Percentiles rank a stretch among this genome's conserved stretches.
These are phyloP conservation scores for Trichothecium sympodiale DNA, from an alignment of 2,329 filamentous ascomycete species.

Conservation along the genomic window DNA sequence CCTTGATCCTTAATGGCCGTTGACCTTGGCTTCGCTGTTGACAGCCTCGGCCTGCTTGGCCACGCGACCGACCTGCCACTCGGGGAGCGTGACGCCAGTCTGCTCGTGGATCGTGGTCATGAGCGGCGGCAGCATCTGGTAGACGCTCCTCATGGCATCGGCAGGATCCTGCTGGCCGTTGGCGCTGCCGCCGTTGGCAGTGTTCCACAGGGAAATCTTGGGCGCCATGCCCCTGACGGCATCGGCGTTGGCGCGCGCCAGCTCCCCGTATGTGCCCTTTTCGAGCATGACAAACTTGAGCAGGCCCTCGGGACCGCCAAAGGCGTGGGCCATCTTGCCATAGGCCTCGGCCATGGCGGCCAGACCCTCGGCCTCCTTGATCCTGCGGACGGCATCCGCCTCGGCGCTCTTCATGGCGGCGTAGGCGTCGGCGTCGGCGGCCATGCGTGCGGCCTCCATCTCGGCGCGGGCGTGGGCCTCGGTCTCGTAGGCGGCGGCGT, in stretches of 20 bases:
- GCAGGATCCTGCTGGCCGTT: slow-evolving; percentile 41
- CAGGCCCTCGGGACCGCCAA: slow-evolving; percentile 68
- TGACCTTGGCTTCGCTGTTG: slow-evolving; percentile 8
- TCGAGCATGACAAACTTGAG: slow-evolving; percentile 84
- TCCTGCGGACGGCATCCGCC: slow-evolving; percentile 45
- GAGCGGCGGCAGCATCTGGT: slow-evolving; percentile 74
- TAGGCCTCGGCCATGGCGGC: slow-evolving; percentile 74
- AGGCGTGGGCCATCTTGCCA: slow-evolving; percentile 54
- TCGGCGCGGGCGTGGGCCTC: slow-evolving; percentile 48
- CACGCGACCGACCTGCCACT: slow-evolving; percentile 55
- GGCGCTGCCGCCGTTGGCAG: slow-evolving; percentile 40
- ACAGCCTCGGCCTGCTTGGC: slow-evolving; percentile 23
- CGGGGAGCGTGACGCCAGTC: slow-evolving; percentile 70
- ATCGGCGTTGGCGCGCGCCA: slow-evolving; percentile 66
- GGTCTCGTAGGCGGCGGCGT: slow-evolving; percentile 53
- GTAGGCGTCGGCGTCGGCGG: slow-evolving; percentile 28
- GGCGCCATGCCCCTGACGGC: slow-evolving; percentile 70
- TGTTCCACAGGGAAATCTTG: slow-evolving; percentile 89
- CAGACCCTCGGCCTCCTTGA: slow-evolving; percentile 69
- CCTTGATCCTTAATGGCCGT: slow-evolving; percentile 2
- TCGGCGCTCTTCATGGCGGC: slow-evolving; percentile 40
- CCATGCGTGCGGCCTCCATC: slow-evolving; percentile 31
- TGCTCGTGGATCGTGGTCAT: slow-evolving; percentile 82
- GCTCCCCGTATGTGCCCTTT: slow-evolving; percentile 64
- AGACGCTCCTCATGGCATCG: slow-evolving; percentile 59